Percentiles rank a stretch among this genome's conserved stretches.
These are phyloP conservation scores for Plicaturopsis crispa DNA, from an alignment of 768 basidiomycete species.

Conservation along the genomic window DNA sequence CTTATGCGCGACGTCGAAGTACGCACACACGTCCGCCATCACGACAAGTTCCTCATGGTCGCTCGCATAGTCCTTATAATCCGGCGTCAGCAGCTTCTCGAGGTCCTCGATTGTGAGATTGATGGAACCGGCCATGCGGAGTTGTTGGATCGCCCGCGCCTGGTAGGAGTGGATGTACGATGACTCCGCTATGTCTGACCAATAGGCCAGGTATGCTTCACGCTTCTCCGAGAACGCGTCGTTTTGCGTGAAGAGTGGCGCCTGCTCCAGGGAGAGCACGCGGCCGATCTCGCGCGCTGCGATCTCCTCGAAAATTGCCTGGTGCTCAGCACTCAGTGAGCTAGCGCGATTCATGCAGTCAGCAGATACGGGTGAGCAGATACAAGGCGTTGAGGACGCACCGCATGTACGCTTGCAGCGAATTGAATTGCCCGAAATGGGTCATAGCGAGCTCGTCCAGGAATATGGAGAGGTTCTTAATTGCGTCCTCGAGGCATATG, in stretches of 20 bases:
- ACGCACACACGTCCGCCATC: constrained; percentile 49
- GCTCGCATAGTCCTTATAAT: constrained; percentile 4
- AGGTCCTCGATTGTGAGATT: constrained; percentile 17
- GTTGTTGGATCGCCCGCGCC: no score
- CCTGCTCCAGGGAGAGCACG: neutral
- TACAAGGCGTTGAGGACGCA: constrained; percentile 25
- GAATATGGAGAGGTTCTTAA: constrained; percentile 17
- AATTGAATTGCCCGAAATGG: constrained; percentile 32
- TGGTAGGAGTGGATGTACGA: no score
- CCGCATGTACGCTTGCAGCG: constrained; percentile 22
- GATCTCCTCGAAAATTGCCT: neutral
- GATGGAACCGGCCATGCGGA: constrained; percentile 16
- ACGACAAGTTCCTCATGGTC: constrained; percentile 36
- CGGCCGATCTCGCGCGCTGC: neutral
- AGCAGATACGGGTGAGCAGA: constrained; percentile 11
- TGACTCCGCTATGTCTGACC: no score
- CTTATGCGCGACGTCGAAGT: constrained; percentile 48
- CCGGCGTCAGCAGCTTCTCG: constrained; percentile 14
- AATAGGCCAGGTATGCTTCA: constrained; percentile 3
- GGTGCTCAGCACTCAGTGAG: constrained; percentile 7
- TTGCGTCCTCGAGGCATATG: constrained; percentile 25
- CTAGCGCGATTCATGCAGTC: constrained; percentile 13
- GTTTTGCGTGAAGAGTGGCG: constrained; percentile 7
- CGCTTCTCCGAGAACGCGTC: constrained; percentile 2
- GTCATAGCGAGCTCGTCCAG: constrained; percentile 15